Conservation (phyloP, 176 grass and related monocot genomes). For the Phoenix roebelenii region DNA sequence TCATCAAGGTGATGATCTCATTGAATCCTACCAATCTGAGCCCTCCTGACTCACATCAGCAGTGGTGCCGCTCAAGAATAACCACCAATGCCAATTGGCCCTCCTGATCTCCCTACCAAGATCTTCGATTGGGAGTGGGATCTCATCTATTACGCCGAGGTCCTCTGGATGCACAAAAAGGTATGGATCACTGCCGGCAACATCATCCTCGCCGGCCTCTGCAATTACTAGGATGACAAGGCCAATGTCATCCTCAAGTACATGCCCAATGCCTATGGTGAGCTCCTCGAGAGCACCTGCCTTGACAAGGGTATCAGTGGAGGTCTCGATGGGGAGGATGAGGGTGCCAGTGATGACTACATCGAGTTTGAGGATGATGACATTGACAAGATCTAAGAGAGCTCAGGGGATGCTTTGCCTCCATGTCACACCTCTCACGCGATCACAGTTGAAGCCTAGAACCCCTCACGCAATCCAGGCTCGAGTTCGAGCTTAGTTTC, state of each 20-base stretch:
- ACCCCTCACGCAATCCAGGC: no score
- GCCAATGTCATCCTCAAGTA: conserved; percentile 18
- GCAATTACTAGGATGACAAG: conserved; percentile 17
- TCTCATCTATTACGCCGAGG: background rate
- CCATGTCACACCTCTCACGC: no score
- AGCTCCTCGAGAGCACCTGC: conserved; percentile 5
- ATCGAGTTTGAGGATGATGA: conserved; percentile 18
- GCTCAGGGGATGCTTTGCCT: no score
- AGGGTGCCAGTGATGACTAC: conserved; percentile 4
- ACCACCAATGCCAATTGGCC: no score
- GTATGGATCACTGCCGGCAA: conserved; percentile 5
- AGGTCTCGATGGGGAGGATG: conserved; percentile 13
- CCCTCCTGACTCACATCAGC: no score
- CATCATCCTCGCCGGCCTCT: conserved; percentile 9
- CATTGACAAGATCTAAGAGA: conserved; percentile 14
- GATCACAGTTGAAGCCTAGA: no score
- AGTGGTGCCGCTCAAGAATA: no score
- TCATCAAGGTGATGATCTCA: no score
- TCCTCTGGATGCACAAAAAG: conserved; percentile 16
- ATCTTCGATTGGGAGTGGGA: no score
- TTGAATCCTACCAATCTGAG: no score
- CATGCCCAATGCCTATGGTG: conserved; percentile 9
- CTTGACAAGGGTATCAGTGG: conserved; percentile 7
- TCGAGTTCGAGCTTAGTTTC: no score
- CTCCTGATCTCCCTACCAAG: no score